Base-by-base conservation (phyloP, 441 rosid species). In the Pelargonium citronellum region DNA sequence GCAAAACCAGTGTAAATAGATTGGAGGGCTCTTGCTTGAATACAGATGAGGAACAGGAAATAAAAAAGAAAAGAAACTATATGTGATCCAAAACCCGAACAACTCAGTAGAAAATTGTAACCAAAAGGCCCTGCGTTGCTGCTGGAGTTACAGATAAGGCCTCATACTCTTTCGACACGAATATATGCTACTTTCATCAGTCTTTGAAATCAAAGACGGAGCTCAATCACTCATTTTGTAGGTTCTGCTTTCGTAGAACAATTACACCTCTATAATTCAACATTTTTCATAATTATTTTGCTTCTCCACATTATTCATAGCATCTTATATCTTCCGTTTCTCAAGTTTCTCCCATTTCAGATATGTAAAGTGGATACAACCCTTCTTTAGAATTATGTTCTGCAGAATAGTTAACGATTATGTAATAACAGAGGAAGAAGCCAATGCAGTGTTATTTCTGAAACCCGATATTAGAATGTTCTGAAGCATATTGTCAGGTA, bases 1-100 rank as follows among this genome's bases (percentile, higher is more conserved):
- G 37, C 70, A 76, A 67, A 81, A 77, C 69, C 97, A 85, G 80
- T 95, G 99, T 88, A 90, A 77, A 89, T 95, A 90, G 88, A 74
- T 72, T 71, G 30, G 11, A 27, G 39, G 41, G 66, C 66, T 65
- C 62, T 41, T 57, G 77, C 27, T 71, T 66, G 70, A 57, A 19
- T 66, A 64, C 64, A 60, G 70, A 66, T 7, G 39, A 4, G 7
- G 39, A 34, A 34, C 39, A 34, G 39, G 39, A 34, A 34, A 34
- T 34, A 34, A 10, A 51, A 73, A 55, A 60, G 24, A 60, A 71
- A 47, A 55, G 27, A 20, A 20, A 64, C 71, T 13, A 24, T 66
- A 58, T 49, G 39, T 34, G 39, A 34, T 34, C 7, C 39, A 34
- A 34, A 34, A 9, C 7, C 51, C 12, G 15, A 46, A 51, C 64